Conservation (phyloP, 805 yeast species). For the Barnettozyma populi region DNA sequence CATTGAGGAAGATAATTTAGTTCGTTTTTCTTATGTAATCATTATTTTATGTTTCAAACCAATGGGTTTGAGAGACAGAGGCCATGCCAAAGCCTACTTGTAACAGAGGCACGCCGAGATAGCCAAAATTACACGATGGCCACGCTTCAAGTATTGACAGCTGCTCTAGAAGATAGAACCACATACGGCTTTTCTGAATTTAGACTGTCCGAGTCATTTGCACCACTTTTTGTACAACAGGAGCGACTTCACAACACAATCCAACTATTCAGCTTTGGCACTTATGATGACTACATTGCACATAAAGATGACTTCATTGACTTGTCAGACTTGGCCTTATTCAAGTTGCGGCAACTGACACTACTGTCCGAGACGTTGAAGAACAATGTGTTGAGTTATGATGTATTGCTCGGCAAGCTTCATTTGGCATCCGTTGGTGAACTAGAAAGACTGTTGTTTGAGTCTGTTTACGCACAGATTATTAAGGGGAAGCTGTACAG, state of each 20-base stretch:
- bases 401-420: slow-evolving; percentile 10
- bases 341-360: slow-evolving; percentile 20
- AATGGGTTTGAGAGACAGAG: too few relatives aligned
- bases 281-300: slow-evolving; percentile 12
- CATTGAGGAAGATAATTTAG: too few relatives aligned
- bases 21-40: too few relatives aligned
- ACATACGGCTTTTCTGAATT: slow-evolving; percentile 24
- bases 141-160: not conserved
- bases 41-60: too few relatives aligned
- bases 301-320: slow-evolving; percentile 10
- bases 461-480: slow-evolving; percentile 14
- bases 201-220: slow-evolving; percentile 8
- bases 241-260: slow-evolving; percentile 16
- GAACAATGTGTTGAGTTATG: slow-evolving; percentile 12
- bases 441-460: slow-evolving; percentile 20
- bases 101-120: too few relatives aligned
- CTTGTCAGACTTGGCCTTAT: slow-evolving; percentile 11
- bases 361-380: slow-evolving; percentile 17
- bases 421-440: slow-evolving; percentile 8
- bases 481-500: slow-evolving; percentile 20
- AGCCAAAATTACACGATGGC: not conserved
- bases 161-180: slow-evolving; percentile 13
- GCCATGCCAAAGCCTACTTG: too few relatives aligned
- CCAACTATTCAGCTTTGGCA: slow-evolving; percentile 24
- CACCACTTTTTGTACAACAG: slow-evolving; percentile 4